Base-by-base conservation (phyloP, 805 yeast genomes). In the Wickerhamiella occidentalis region DNA sequence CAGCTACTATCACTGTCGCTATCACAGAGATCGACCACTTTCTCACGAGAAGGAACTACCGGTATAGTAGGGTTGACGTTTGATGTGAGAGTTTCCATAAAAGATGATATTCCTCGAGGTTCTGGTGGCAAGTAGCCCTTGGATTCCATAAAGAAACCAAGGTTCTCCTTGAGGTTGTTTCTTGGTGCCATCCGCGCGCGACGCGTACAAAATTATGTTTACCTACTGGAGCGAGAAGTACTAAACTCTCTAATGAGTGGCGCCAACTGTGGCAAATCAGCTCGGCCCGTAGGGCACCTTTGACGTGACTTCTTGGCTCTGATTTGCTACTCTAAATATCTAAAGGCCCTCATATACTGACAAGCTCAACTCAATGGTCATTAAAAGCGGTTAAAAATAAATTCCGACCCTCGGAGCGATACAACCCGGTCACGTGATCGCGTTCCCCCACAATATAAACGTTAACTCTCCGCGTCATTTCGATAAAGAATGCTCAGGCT, bases 371-470 rank as follows among this genome's bases (percentile, higher is more conserved):
- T n/a, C n/a, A n/a, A n/a, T n/a, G n/a, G n/a, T n/a, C n/a, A n/a
- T n/a, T n/a, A n/a, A 23, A 23, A 8, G 8, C 7, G 26, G 26
- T 6, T 23, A 23, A 23, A 6, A 23, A 23, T 6, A 8, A 6
- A 8, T 19, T 37, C 41, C 41, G 41, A 37, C 7, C 41, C 19
- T 21, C 41, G 44, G 44, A 19, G 30, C 44, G 30, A 23, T 12
- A 37, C 38, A 17, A 30, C 28, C 47, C 47, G 47, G 40, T 45
- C 47, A 45, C 47, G 47, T 45, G 47, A 19, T n/a, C 47, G 21
- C 7, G 40, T 28, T 29, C 17, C 46, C 37, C 46, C 46, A 42
- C 37, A 42, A 12, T 42, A 29, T 42, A 21, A 17, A 19, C 36
- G 26, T 5, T 23, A 23, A 8, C 42, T n/a, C 42, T 11, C 42